Base-by-base conservation (phyloP, 2,329 filamentous ascomycete genomes). In the Penicillium sp. region DNA sequence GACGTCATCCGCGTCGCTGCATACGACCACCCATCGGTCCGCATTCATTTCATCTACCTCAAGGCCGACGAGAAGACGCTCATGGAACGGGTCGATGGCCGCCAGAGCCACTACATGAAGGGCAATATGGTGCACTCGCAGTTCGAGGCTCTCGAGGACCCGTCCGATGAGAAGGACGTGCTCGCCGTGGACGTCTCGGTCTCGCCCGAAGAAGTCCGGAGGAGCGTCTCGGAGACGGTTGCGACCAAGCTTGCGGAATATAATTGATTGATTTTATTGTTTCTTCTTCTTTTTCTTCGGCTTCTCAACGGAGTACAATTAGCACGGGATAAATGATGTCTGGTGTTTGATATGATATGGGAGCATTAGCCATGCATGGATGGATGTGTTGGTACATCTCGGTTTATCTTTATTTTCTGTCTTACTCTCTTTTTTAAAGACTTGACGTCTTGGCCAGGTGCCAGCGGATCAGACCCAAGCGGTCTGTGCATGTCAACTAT, bases 91-190 rank as follows among this genome's bases (percentile, higher is more conserved):
- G 92, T 97, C 8, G 80, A 81, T 33, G 79, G 81, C 40, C 84
- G 94, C 63, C 77, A 92, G 74, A 86, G 86, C 52, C 94, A 99
- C 71, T 99, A 94, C 75, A 97, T 99, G 92, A 93, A 94, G 66
- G 88, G 90, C 64, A 84, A 85, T 66, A 97, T 99, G 93, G 92
- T 99, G 8, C 86, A 89, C 66, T 96, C 91, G 74, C 94, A 99
- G 71, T 88, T 97, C 63, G 84, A 87, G 61, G 88, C 86, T 52
- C 81, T 99, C n/a, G 93, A 99, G 75, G 85, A 88, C 60, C 94
- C 94, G 0, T 84, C 90, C 55, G 89, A 91, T 68, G 77, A 81
- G 61, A 78, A 73, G 68, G 90, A 94, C 71, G 87, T 89, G 60
- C 80, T 91, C 60, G 83, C 78, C 55, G 78, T 93, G 58, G 87